Evolutionary conservation across 768 basidiomycete species (phyloP), one percentile per base, ranked within the genome.

Genomic region (Asterophora parasitica): DNA sequence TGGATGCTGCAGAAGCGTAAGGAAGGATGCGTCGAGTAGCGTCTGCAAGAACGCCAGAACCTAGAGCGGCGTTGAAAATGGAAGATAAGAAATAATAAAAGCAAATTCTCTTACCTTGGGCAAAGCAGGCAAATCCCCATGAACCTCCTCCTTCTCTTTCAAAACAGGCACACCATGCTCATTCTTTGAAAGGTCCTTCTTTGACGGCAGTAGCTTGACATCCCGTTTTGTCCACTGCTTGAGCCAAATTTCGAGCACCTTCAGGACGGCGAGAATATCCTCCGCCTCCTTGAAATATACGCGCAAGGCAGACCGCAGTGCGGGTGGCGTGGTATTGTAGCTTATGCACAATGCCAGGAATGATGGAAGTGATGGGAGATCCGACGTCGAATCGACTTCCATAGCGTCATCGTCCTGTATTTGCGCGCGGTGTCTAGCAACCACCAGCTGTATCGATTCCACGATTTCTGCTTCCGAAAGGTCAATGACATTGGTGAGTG

Each of bases 11-110:
- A 91, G 69, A 16, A 92, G 70, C 0, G 73, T 65, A 38, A 90
- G 71, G 60, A 87, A 88, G 10, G 78, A 82, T 0, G 87, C 75
- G 62, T 92, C 89, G 20, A 92, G 71, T 46, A 89, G 61, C 4
- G 72, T 68, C 64, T 85, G 82, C 7, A 85, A 59, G 67, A 90
- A 85, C 0, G 61, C 53, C 17, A 83, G 61, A 44, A 82, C 65
- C 84, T 88, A 58, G 12, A 48, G 27, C 23, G 13, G 36, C 34
- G 13, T 41, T 19, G 13, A 30, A 30, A 20, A 20, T 27, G 40
- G 13, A 26, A 31, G 15, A 45, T 41, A 13, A 40, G 44, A 42
- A 44, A 13, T 40, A n/a, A 39, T 45, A 50, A 15, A 10, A 16
- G 43, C 7, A 12, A n/a, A 32, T 11, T 19, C 8, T 42, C 49